Percentiles rank a stretch among this genome's conserved stretches.
Evolutionary conservation across 352 stramenopile genomes (phyloP).

Genomic region (Lagenidium giganteum): DNA sequence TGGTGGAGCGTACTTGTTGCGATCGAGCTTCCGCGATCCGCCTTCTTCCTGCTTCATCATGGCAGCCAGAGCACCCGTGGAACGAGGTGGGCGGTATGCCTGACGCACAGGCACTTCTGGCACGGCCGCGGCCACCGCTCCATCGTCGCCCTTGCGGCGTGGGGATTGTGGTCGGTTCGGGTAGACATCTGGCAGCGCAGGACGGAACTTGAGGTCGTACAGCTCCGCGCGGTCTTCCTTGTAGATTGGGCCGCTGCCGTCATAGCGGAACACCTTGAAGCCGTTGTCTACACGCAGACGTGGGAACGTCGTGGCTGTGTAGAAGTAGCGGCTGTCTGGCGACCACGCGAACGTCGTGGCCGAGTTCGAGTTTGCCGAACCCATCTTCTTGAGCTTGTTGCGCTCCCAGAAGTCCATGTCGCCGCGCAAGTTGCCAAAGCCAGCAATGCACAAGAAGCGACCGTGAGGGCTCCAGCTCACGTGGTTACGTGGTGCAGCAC

Average conservation of each 20-base stretch:
- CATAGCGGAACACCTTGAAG: constrained; percentile 96
- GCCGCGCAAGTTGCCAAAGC: constrained; percentile 96
- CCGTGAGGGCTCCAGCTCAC: constrained; percentile 95
- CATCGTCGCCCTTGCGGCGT: constrained; percentile 56
- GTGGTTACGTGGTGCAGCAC: constrained; percentile 93
- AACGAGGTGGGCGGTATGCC: constrained; percentile 85
- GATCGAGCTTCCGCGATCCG: constrained; percentile 76
- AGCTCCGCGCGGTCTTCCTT: constrained; percentile 78
- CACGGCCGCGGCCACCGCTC: constrained; percentile 40
- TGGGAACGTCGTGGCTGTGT: constrained; percentile 95
- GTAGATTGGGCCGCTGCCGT: constrained; percentile 88
- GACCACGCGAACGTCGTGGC: constrained; percentile 89
- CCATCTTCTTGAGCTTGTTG: constrained; percentile 96
- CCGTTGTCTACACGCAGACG: constrained; percentile 99
- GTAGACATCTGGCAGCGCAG: constrained; percentile 69
- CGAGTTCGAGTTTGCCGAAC: constrained; percentile 74
- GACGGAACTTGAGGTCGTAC: constrained; percentile 87
- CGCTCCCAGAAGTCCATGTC: constrained; percentile 96
- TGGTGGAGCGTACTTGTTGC: constrained; percentile 74
- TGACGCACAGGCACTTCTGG: too few species aligned
- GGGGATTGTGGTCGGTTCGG: constrained; percentile 86
- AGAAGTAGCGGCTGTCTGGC: constrained; percentile 93
- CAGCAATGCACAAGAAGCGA: constrained; percentile 93
- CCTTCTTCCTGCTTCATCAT: constrained; percentile 90
- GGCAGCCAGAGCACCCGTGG: constrained; percentile 88